These are phyloP conservation scores for Penicillium roqueforti DNA, from an alignment of 495 filamentous ascomycete species.

Conservation along the genomic window DNA sequence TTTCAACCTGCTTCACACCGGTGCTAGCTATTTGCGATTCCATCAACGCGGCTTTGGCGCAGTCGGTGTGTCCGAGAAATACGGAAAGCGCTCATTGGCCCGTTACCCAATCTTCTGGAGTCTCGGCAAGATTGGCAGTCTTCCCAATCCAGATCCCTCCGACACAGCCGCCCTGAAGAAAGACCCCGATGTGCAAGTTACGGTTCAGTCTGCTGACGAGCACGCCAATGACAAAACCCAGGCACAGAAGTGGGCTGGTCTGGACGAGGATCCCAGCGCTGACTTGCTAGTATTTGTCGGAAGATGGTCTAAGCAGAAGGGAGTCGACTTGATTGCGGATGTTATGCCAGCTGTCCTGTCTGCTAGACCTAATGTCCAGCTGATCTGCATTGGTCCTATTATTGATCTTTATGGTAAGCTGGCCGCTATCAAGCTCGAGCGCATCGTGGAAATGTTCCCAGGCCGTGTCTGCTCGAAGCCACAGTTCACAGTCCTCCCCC, in stretches of 20 bases:
- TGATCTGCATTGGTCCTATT: constrained; percentile 61
- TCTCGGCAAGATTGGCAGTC: constrained; percentile 61
- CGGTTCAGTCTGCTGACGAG: constrained; percentile 44
- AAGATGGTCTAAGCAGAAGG: constrained; percentile 68
- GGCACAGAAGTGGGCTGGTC: constrained; percentile 64
- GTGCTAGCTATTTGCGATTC: constrained; percentile 65
- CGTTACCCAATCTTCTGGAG: constrained; percentile 79
- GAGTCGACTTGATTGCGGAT: constrained; percentile 67
- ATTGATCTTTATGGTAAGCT: constrained; percentile 69
- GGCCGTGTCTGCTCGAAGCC: constrained; percentile 64
- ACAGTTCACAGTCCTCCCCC: constrained; percentile 64
- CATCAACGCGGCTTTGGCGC: constrained; percentile 74
- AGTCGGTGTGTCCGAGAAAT: constrained; percentile 73
- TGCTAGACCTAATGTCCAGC: constrained; percentile 55
- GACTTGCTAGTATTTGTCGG: constrained; percentile 70
- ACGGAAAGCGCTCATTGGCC: constrained; percentile 69
- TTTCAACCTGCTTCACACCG: constrained; percentile 68
- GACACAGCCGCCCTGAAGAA: constrained; percentile 53
- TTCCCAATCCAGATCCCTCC: constrained; percentile 73
- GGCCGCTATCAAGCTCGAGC: constrained; percentile 62
- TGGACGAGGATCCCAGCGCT: constrained; percentile 54
- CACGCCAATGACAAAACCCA: constrained; percentile 44
- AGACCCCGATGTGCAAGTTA: constrained; percentile 29
- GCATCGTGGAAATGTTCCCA: constrained; percentile 61
- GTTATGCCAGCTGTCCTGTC: constrained; percentile 61